Base-by-base conservation (phyloP, 2,329 filamentous ascomycete genomes). In the Calonectria pseudoreteaudii region DNA sequence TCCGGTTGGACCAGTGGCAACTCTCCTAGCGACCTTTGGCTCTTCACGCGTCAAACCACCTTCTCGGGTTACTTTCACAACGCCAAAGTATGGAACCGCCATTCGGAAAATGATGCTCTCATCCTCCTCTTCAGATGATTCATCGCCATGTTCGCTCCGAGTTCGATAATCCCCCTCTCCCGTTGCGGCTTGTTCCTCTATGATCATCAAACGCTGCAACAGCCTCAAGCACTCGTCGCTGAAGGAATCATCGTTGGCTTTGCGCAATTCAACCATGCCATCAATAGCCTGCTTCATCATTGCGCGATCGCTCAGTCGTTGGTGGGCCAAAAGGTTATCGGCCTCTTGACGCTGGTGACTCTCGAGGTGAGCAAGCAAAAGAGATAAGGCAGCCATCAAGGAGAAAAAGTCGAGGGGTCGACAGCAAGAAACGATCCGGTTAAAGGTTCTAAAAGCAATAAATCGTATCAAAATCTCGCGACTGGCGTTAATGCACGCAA, bases 271-370 rank as follows among this genome's bases (percentile, higher is more conserved):
- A 13, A 64, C 60, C 67, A 73, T 70, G 5, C n/a, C 58, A 2
- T 70, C 71, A 4, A 73, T 41, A 18, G 38, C 62, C 62, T 70
- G 53, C 4, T 73, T 68, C 58, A 73, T 26, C 50, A 67, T 67
- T 18, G 67, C 67, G 7, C 50, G 71, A 44, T 73, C 71, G 8
- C 53, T 38, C 6, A 47, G 23, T 13, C 71, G 30, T 26, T 73
- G 71, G 36, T 73, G 71, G 18, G 47, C 67, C 7, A 70, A 38
- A 16, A 53, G 20, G 11, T 70, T 60, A 20, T 23, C 47, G 7
- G 28, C 44, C 2, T 23, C 28, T 30, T 26, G 28, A 8, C 47
- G 36, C 7, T 41, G 38, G 23, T 70, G 66, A 4, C 38, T 28
- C 31, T 67, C 52, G 30, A 73, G 60, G 30, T 73, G 71, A 26